Percentiles rank a stretch among this genome's conserved stretches.
Evolutionary conservation across 2,329 filamentous ascomycete species (phyloP).

Genomic region (Colletotrichum cereale): DNA sequence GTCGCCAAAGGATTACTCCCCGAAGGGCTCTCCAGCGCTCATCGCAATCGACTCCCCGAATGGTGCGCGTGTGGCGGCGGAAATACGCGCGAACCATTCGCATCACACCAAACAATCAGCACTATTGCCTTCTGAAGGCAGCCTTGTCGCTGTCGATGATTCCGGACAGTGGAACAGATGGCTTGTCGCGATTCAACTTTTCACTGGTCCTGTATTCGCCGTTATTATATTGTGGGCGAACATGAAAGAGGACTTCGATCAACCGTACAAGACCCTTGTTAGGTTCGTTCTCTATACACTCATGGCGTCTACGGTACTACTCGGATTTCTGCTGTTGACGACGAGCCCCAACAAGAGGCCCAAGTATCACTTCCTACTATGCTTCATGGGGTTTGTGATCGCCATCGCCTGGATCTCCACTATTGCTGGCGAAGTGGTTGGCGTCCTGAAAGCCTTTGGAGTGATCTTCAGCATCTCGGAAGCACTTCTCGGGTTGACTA

Average conservation of each 20-base stretch:
- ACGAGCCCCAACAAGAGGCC: slow-evolving; percentile 77
- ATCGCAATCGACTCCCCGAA: slow-evolving; percentile 45
- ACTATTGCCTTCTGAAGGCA: slow-evolving; percentile 34
- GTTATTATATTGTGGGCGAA: slow-evolving; percentile 82
- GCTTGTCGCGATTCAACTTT: slow-evolving; percentile 87
- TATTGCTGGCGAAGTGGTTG: slow-evolving; percentile 95
- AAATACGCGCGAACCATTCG: slow-evolving; percentile 21
- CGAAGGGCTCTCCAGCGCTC: slow-evolving; percentile 49
- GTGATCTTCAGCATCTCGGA: slow-evolving; percentile 94
- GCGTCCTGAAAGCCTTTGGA: slow-evolving; percentile 91
- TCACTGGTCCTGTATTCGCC: slow-evolving; percentile 88
- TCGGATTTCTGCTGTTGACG: slow-evolving; percentile 75
- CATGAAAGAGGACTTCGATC: slow-evolving; percentile 68
- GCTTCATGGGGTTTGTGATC: slow-evolving; percentile 90
- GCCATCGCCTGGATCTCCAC: slow-evolving; percentile 97
- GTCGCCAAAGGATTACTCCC: slow-evolving; percentile 42
- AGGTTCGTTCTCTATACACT: slow-evolving; percentile 74
- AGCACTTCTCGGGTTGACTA: slow-evolving; percentile 91
- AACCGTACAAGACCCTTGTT: slow-evolving; percentile 64
- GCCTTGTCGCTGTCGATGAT: slow-evolving; percentile 43
- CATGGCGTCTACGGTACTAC: slow-evolving; percentile 74
- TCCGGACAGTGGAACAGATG: slow-evolving; percentile 86
- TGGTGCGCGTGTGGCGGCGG: slow-evolving; percentile 34
- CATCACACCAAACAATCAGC: slow-evolving; percentile 20
- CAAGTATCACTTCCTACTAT: slow-evolving; percentile 81